phyloP scores from a whole-genome alignment of 2,329 filamentous ascomycete species.

The Trichoderma atroviride region DNA sequence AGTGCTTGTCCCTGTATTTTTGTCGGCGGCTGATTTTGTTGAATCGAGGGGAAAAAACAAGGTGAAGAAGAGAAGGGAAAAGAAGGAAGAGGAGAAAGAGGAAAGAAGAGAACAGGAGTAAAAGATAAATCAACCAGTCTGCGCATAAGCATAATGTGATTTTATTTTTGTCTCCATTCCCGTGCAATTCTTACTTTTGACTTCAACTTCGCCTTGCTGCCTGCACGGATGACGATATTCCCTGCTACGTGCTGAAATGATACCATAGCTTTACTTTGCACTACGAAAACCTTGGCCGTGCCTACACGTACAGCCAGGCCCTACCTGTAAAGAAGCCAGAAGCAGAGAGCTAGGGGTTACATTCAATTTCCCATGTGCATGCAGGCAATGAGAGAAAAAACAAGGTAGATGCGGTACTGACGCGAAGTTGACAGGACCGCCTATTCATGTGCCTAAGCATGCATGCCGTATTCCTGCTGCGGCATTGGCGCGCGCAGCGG shows the following conservation, averaged over 20 bases:
- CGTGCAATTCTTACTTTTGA: background rate
- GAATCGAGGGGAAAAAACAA: background rate
- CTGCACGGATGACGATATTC: background rate
- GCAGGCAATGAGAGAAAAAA: background rate
- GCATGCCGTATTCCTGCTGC: background rate
- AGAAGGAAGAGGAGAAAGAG: background rate
- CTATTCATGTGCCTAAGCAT: background rate
- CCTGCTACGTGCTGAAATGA: background rate
- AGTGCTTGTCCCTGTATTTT: background rate
- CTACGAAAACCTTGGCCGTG: background rate
- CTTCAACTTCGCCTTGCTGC: background rate
- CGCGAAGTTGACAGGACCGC: background rate
- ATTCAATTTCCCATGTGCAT: slow-evolving; percentile 1
- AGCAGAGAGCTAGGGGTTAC: background rate
- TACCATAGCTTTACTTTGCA: background rate
- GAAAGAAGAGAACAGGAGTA: background rate
- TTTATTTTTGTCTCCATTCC: background rate
- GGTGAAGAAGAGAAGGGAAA: background rate
- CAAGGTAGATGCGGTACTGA: background rate
- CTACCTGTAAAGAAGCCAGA: background rate
- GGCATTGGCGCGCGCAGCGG: background rate
- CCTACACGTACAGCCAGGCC: background rate
- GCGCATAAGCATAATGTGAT: background rate
- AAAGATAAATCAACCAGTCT: background rate
- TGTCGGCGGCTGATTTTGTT: slow-evolving; percentile 7